phyloP scores from a whole-genome alignment of 2,329 filamentous ascomycete species.

The Sclerotinia minor region DNA sequence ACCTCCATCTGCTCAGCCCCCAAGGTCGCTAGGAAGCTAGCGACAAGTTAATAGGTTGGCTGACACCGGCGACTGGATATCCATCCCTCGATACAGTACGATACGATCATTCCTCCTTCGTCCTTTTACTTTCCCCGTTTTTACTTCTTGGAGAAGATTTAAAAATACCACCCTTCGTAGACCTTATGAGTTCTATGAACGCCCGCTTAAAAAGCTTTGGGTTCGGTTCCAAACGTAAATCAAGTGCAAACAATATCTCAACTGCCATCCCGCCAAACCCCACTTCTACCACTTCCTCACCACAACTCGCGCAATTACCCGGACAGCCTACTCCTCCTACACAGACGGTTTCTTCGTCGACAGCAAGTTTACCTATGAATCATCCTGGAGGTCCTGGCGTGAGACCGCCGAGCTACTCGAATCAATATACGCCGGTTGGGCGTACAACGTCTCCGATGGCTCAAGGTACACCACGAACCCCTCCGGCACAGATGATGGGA shows the following conservation, averaged over 20 bases:
- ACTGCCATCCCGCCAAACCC: conserved; percentile 41
- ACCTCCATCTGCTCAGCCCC: conserved; percentile 24
- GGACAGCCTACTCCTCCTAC: conserved; percentile 31
- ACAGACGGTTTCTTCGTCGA: conserved; percentile 51
- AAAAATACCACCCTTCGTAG: conserved; percentile 26
- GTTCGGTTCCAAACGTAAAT: conserved; percentile 75
- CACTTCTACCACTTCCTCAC: conserved; percentile 37
- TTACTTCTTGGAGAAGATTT: conserved; percentile 39
- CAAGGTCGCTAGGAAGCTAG: conserved; percentile 24
- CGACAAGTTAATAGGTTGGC: conserved; percentile 24
- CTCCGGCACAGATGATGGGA: conserved; percentile 47
- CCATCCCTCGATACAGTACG: conserved; percentile 13
- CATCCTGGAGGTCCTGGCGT: conserved; percentile 58
- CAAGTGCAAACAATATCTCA: conserved; percentile 56
- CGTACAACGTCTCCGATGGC: conserved; percentile 49
- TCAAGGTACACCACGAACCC: conserved; percentile 38
- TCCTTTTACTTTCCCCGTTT: conserved; percentile 35
- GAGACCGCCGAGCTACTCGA: conserved; percentile 64
- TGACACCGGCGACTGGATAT: conserved; percentile 20
- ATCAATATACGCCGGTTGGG: conserved; percentile 56
- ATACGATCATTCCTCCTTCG: conserved; percentile 20
- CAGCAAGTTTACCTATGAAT: conserved; percentile 61
- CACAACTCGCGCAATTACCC: conserved; percentile 33
- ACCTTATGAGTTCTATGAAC: conserved; percentile 76
- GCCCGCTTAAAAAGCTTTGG: conserved; percentile 76